phyloP scores from a whole-genome alignment of 306 rosid species.

The Astragalus glycyphyllos region DNA sequence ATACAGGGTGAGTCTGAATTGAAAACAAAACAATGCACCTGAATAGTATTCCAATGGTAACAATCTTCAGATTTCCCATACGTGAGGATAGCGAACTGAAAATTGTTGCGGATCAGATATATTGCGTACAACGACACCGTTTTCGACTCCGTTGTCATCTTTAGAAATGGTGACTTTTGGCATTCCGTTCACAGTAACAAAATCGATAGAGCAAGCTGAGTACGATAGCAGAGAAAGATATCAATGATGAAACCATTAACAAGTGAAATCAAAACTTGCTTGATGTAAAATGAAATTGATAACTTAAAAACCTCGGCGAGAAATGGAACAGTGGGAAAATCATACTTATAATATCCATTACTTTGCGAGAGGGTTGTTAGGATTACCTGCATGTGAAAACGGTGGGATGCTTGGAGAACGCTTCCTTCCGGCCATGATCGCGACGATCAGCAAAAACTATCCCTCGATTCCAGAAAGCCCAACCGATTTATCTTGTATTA shows the following conservation, averaged over 20 bases:
- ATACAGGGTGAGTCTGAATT: too few relatives aligned
- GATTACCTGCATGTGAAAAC: too few relatives aligned
- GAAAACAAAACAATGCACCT: slow-evolving; percentile 70
- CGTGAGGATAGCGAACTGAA: slow-evolving; percentile 84
- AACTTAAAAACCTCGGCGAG: slow-evolving; percentile 92
- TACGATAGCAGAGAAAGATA: neutral
- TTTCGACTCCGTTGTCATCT: slow-evolving; percentile 90
- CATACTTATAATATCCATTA: too few relatives aligned
- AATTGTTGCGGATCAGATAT: too few relatives aligned
- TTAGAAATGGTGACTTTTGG: slow-evolving; percentile 59
- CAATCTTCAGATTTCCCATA: slow-evolving; percentile 96
- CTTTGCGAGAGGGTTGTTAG: too few relatives aligned
- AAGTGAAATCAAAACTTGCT: slow-evolving; percentile 13
- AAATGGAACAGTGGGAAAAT: too few relatives aligned
- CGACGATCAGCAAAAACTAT: too few relatives aligned
- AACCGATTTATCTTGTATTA: too few relatives aligned
- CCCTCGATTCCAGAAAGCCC: too few relatives aligned
- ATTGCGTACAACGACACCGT: slow-evolving; percentile 71
- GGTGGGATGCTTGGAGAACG: too few relatives aligned
- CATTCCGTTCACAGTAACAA: slow-evolving; percentile 78
- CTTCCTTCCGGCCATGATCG: too few relatives aligned
- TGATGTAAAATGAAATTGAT: slow-evolving; percentile 10
- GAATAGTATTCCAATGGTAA: slow-evolving; percentile 85
- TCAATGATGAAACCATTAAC: slow-evolving; percentile 13
- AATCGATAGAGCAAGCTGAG: slow-evolving; percentile 85